phyloP scores from a whole-genome alignment of 352 stramenopile species.

The Phytophthora quininea region DNA sequence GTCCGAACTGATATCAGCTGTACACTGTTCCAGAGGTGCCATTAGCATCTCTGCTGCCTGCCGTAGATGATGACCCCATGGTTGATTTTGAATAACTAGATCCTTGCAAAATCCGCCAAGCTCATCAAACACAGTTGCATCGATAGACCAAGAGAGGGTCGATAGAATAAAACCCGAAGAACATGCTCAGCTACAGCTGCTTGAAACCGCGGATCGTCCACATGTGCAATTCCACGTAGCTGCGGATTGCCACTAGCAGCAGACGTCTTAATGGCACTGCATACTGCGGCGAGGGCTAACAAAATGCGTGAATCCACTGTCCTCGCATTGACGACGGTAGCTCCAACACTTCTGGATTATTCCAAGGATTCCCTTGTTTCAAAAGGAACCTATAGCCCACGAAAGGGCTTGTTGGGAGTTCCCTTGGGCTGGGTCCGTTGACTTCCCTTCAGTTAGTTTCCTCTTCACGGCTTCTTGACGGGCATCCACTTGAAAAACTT shows the following conservation, averaged over 20 bases:
- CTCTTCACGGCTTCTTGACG: slow-evolving; percentile 32
- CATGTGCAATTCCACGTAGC: slow-evolving; percentile 24
- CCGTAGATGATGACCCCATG: slow-evolving; percentile 31
- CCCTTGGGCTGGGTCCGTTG: neutral
- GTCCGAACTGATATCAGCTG: slow-evolving; percentile 18
- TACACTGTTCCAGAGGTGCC: slow-evolving; percentile 14
- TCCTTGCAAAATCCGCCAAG: slow-evolving; percentile 38
- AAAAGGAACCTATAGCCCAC: slow-evolving; percentile 48
- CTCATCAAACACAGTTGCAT: slow-evolving; percentile 16
- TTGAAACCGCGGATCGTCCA: slow-evolving; percentile 30
- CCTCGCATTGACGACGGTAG: slow-evolving; percentile 2
- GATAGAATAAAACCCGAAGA: slow-evolving; percentile 24
- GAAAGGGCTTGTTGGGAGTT: slow-evolving; percentile 35
- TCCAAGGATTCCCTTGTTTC: slow-evolving; percentile 31
- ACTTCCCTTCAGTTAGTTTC: slow-evolving; percentile 29
- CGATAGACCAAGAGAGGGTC: slow-evolving; percentile 15
- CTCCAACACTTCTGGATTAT: neutral
- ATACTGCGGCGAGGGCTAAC: slow-evolving; percentile 34
- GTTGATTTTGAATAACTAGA: slow-evolving; percentile 16
- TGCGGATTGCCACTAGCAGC: slow-evolving; percentile 13
- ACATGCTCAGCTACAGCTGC: slow-evolving; percentile 27
- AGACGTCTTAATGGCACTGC: slow-evolving; percentile 28
- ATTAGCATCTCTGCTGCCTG: slow-evolving; percentile 25
- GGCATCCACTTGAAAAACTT: slow-evolving; percentile 16
- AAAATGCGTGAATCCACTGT: slow-evolving; percentile 28